phyloP scores from a whole-genome alignment of 2,329 filamentous ascomycete genomes.

The Pestalotiopsis sp. region DNA sequence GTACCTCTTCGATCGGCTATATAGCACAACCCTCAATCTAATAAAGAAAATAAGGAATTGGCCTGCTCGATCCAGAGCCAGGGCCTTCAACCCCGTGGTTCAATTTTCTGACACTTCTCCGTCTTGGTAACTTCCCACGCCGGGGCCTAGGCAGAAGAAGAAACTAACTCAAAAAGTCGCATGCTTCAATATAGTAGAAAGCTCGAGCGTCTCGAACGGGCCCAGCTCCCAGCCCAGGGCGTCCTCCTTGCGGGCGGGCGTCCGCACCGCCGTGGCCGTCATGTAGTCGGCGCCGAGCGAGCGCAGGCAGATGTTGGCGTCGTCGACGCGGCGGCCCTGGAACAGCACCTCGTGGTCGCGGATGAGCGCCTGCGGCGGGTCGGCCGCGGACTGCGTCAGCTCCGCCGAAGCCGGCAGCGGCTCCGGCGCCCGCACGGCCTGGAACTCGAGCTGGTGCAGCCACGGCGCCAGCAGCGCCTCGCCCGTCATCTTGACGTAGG shows the following conservation, averaged over 20 bases:
- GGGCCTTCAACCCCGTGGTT: too few species aligned
- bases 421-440: conserved; percentile 59
- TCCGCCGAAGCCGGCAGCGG: conserved; percentile 26
- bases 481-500: conserved; percentile 82
- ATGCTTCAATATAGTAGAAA: conserved; percentile 49
- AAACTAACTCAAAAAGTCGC: conserved; percentile 24
- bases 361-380: conserved; percentile 35
- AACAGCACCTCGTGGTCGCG: conserved; percentile 41
- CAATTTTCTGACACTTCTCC: not conserved
- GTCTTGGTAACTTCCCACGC: not conserved
- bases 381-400: conserved; percentile 33
- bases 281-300: conserved; percentile 54
- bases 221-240: conserved; percentile 43
- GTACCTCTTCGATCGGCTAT: not conserved
- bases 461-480: conserved; percentile 76
- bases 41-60: too few species aligned
- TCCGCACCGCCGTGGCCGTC: conserved; percentile 54
- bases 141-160: not conserved
- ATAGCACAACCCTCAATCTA: too few species aligned
- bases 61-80: too few species aligned
- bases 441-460: conserved; percentile 72
- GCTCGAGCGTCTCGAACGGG: conserved; percentile 43
- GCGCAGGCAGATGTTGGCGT: conserved; percentile 45
- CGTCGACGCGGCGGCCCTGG: conserved; percentile 38
- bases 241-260: conserved; percentile 36